Evolutionary conservation across 2,329 filamentous ascomycete species (phyloP), one percentile per base, ranked within the genome.

Genomic region (Hypoxylon sp.): DNA sequence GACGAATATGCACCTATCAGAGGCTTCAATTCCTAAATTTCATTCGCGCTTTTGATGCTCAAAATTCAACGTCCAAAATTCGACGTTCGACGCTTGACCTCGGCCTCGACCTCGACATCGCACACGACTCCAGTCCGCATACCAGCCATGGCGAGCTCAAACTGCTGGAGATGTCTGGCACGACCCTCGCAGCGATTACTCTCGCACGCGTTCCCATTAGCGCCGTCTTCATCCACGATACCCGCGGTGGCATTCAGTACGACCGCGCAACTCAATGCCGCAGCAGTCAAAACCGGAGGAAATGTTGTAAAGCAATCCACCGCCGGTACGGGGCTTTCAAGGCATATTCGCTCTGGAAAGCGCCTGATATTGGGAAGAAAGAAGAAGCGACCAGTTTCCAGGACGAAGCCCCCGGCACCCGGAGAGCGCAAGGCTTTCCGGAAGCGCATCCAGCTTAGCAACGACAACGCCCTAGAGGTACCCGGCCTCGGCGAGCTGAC

Each of bases 371-470:
- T 75, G 26, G 63, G 63, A 51, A 77, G 75, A 63, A 86, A 83
- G 74, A 86, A 83, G 74, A 87, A 85, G 74, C 81, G 81, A 71
- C 78, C 74, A 67, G 68, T 72, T 13, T 74, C 74, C 52, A 69
- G 76, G 21, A 72, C 78, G 52, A 84, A 83, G 74, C 81, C 86
- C 13, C 89, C 90, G 17, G 79, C 79, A 10, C 81, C 86, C 2
- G 94, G 93, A 65, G 93, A 97, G 81, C 87, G 93, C 65, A 96
- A 92, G 77, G 90, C 91, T 23, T 81, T 91, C 72, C 88, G 92
- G 65, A 97, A 96, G 80, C 87, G 91, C 67, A 91, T 99, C 69
- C 87, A 96, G 58, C 86, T 99, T 59, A 94, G 89, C 80, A 99
- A 98, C 78, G 90, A 91, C 75, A 98, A 97, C 77, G 95, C 95